Base-by-base conservation (phyloP, 148 eudicot species). In the Persicaria maculosa region DNA sequence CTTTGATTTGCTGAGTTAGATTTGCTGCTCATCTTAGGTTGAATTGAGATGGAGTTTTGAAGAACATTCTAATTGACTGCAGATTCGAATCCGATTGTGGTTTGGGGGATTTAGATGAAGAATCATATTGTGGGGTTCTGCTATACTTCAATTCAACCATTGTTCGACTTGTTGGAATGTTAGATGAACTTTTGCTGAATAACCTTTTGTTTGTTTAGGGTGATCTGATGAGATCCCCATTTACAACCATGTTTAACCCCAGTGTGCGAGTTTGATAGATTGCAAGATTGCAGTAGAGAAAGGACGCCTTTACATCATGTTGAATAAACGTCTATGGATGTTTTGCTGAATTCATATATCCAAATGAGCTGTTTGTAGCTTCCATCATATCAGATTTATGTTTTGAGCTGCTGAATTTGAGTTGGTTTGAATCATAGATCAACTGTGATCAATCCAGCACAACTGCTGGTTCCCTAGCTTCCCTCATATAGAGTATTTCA, bases 161-260 rank as follows among this genome's bases (percentile, higher is more conserved):
- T 31, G 40, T 31, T 31, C 3, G 7, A 20, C 25, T 19, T 55
- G 17, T 55, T 55, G 61, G 40, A 31, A 31, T 31, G 40, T 19
- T 55, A 7, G 61, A 19, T 55, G 61, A 8, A n/a, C 17, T 55
- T 55, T 55, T 55, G 31, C 1, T 55, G 61, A 15, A 64, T 31
- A 31, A 31, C 9, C 17, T 31, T 64, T 40, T 59, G 31, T 64
- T 17, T 1, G 46, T 36, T 64, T 22, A 9, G 52, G 79, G 55
- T 50, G 70, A 47, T 31, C 55, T 6, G 57, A 53, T 62, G 73
- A 79, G 16, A 77, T 44, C 9, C 81, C 82, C 64, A 78, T 79
- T 52, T 31, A 31, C 40, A 31, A 31, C 40, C 40, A 31, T 31
- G 40, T 31, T 31, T 31, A 31, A 31, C 40, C 40, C 40, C 3